Evolutionary conservation across 2,329 filamentous ascomycete genomes (phyloP).

Genomic region (Phialemoniopsis sp.): DNA sequence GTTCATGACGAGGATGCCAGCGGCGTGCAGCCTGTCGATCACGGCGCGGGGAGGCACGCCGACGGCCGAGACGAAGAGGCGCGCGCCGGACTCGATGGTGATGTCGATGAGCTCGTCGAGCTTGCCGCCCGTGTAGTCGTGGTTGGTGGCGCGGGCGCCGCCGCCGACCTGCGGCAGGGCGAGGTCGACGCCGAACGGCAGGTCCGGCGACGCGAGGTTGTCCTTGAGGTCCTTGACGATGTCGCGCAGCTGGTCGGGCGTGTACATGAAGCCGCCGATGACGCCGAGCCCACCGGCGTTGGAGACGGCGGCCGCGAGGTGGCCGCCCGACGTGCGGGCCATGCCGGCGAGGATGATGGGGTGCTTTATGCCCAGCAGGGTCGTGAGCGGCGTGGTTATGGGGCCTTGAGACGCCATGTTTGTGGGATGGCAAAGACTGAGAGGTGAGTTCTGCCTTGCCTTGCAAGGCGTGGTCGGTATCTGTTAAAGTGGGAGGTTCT

Average conservation of each 20-base stretch:
- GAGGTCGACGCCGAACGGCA: conserved; percentile 89
- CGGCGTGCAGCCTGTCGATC: conserved; percentile 72
- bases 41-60: conserved; percentile 75
- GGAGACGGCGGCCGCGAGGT: conserved; percentile 79
- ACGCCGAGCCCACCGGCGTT: conserved; percentile 84
- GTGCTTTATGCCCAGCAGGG: conserved; percentile 77
- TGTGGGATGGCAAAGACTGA: conserved; percentile 1
- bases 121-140: conserved; percentile 90
- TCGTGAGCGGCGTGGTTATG: conserved; percentile 73
- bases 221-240: conserved; percentile 87
- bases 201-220: conserved; percentile 57
- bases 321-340: conserved; percentile 77
- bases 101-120: conserved; percentile 86
- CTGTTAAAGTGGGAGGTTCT: too few relatives aligned
- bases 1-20: conserved; percentile 87
- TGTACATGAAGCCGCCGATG: conserved; percentile 69
- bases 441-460: too few relatives aligned
- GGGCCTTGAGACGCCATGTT: conserved; percentile 41
- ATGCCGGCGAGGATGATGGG: conserved; percentile 92
- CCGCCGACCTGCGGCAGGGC: conserved; percentile 87
- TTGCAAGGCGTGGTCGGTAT: too few relatives aligned
- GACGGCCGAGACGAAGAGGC: conserved; percentile 82
- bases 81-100: conserved; percentile 77
- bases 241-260: conserved; percentile 66
- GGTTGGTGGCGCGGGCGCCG: conserved; percentile 81